Conservation (phyloP, 1,284 basidiomycete species). For the Salmacisia buchloeana region DNA sequence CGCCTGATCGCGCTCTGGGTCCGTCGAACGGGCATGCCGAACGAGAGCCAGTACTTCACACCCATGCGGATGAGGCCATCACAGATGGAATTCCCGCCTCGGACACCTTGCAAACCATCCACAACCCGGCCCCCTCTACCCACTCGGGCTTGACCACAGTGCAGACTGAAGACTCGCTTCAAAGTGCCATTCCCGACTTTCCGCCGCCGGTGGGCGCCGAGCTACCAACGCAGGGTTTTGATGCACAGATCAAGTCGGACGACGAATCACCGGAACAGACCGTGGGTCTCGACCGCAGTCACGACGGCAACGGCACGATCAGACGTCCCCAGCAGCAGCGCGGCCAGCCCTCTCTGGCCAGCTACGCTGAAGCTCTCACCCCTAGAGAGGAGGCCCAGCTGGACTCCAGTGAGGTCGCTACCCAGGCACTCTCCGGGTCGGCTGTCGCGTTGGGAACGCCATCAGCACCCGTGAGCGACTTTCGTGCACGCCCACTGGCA, state of each 20-base stretch:
- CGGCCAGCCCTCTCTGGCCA: background rate
- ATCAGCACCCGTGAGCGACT: background rate
- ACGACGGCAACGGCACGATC: background rate
- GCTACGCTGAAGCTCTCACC: background rate
- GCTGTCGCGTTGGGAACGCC: constrained; percentile 13
- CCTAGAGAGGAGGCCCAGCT: background rate
- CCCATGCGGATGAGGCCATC: too few species aligned
- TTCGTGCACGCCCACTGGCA: constrained; percentile 2
- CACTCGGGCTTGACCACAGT: background rate
- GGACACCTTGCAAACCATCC: constrained; percentile 1
- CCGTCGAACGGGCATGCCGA: constrained; percentile 8
- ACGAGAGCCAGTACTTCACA: too few species aligned
- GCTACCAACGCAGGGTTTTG: background rate
- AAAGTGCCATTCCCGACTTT: constrained; percentile 6
- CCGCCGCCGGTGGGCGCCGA: background rate
- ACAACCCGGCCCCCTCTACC: background rate
- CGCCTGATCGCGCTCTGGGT: constrained; percentile 19
- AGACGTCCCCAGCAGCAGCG: background rate
- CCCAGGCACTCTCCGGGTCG: background rate
- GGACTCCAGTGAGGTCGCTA: background rate
- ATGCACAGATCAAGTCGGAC: background rate
- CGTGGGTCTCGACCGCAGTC: background rate
- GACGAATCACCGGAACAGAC: background rate
- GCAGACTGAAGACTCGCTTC: constrained; percentile 1
- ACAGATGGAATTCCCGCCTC: background rate